Evolutionary conservation across 2,329 filamentous ascomycete species (phyloP), one percentile per base, ranked within the genome.

Genomic region (Ascochyta rabiei): DNA sequence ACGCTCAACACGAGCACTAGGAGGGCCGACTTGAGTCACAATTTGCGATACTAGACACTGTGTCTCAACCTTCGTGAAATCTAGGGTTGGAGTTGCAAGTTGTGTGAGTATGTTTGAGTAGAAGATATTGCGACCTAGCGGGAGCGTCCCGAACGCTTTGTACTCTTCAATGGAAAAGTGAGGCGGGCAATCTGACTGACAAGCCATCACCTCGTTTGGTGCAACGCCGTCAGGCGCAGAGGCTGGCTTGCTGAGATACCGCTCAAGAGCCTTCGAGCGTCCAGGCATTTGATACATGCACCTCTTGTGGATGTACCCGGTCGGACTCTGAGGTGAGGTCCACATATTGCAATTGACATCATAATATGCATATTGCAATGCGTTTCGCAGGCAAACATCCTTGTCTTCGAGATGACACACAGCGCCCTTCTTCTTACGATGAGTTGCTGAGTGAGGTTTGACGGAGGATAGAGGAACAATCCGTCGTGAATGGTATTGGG

Each of bases 21-120:
- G 39, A 2, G 76, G 74, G 0, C 85, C 81, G 2, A 75, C 75
- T 67, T 86, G 80, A 56, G 78, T 75, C 9, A 78, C 73, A 0
- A 77, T 72, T 56, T 88, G 85, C 2, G 78, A 62, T 0, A 86
- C 46, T 0, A 86, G 63, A 2, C 79, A 58, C 6, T 71, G 70
- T 0, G 82, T 81, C 37, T 84, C 81, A 0, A 72, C 53, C 37
- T 81, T 80, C 10, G 79, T 81, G 31, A 85, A 80, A 39, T 84
- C 79, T 0, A 88, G 47, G 1, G 73, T 73, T 0, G 81, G 70
- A 63, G 75, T 71, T 0, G 71, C 67, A 3, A 88, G 67, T 60
- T 86, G 80, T 0, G 75, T 63, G 0, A 85, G 63, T 3, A 88
- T 79, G 48, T 86, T 87, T 8, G 75, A 62, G 81, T 84, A 88